These are phyloP conservation scores for Torulaspora franciscae DNA, from an alignment of 805 yeast species.

Conservation along the genomic window DNA sequence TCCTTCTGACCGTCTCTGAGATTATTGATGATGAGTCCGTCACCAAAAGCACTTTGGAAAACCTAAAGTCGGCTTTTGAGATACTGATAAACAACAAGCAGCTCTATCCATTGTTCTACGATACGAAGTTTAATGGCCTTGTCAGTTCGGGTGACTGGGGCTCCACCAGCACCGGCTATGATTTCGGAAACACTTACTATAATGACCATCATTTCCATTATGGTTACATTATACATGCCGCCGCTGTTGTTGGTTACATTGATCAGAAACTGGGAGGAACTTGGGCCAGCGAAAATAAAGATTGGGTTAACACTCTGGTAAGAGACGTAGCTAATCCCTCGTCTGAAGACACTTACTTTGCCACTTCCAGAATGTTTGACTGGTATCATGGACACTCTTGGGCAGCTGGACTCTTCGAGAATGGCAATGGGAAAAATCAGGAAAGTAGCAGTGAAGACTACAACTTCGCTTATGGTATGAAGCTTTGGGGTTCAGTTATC, in stretches of 20 bases:
- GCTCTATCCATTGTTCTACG: conserved; percentile 49
- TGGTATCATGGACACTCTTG: conserved; percentile 72
- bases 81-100: conserved; percentile 41
- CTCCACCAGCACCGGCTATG: conserved; percentile 43
- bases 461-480: conserved; percentile 62
- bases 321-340: conserved; percentile 68
- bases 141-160: conserved; percentile 45
- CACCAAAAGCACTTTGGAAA: conserved; percentile 35
- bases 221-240: conserved; percentile 78
- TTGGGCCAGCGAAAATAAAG: conserved; percentile 46
- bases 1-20: conserved; percentile 47
- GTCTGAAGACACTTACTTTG: conserved; percentile 49
- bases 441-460: conserved; percentile 70
- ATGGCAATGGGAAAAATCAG: conserved; percentile 33
- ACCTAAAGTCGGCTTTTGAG: conserved; percentile 43
- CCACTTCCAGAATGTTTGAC: conserved; percentile 61
- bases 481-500: conserved; percentile 59
- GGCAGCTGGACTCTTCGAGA: conserved; percentile 62
- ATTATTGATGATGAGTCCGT: conserved; percentile 42
- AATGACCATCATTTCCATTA: conserved; percentile 88
- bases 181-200: conserved; percentile 71
- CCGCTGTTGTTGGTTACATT: conserved; percentile 68
- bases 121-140: conserved; percentile 51
- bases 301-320: conserved; percentile 56
- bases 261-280: conserved; percentile 42